Evolutionary conservation across 345 rosid genomes (phyloP), one percentile per base, ranked within the genome.

Genomic region (Atalantia buxifolia): DNA sequence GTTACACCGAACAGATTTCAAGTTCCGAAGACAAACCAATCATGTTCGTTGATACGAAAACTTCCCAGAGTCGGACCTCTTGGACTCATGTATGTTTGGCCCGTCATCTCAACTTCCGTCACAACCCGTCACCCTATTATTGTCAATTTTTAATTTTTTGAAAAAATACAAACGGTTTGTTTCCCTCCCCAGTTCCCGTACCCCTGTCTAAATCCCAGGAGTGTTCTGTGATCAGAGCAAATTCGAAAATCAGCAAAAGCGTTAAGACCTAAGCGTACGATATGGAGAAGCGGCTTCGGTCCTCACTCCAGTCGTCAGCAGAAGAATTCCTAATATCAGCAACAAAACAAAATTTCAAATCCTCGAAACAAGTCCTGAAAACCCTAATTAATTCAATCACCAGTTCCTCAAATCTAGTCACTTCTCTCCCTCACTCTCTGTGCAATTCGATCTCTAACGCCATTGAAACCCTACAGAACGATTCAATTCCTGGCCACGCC

Each of bases 281-380:
- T 12, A 90, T 92, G 97, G 95, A 92, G 90, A 94, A 91, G 86
- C 83, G 89, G 38, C 94, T 91, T 27, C 90, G 97, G 7, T 87
- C 94, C 1, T 84, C 90, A 61, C 94, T 93, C 66, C 83, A 82
- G 59, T 89, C 93, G 72, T 89, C 97, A 3, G 89, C 97, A 16
- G 89, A 89, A 5, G 97, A 92, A 28, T 92, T 93, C 87, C 82
- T 93, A 72, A 81, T 90, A 64, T 61, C 87, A 61, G 92, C 90
- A 79, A 67, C 80, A 9, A 86, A 80, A 28, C 84, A 80, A 72
- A 73, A 74, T 77, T 81, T 90, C 28, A 93, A 91, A 83, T 83
- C 94, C 71, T 80, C 93, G 2, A 95, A 93, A 77, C 70, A 91
- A n/a, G 76, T 91, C 8, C 89, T 94, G 69, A 91, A 91, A 82